Base-by-base conservation (phyloP, 2,329 filamentous ascomycete species). In the Neophaeococcomyces mojaviensis region DNA sequence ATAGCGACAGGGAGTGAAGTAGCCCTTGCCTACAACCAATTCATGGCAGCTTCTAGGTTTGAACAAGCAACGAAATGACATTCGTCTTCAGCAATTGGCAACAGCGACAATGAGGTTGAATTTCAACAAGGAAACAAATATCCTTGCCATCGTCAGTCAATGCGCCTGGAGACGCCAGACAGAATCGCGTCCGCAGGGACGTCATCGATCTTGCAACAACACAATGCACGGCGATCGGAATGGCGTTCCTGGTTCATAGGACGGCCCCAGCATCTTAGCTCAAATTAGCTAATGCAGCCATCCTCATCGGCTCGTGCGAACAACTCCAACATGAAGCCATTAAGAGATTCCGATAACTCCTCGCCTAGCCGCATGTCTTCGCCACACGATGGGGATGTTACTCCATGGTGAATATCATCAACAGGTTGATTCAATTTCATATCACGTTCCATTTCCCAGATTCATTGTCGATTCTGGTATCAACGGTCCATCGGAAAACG, bases 351-450 rank as follows among this genome's bases (percentile, higher is more conserved):
- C 37, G 31, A 32, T 10, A 3, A 30, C 24, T 42, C 26, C 39
- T 42, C 39, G n/a, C 33, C 15, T 18, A 16, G 9, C 40, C 40
- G 40, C 40, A 30, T 30, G 20, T 37, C 33, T 18, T 44, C 36
- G 24, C 41, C 32, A 16, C 12, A 44, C 26, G 41, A 33, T 24
- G 18, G 22, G 15, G 30, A 30, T 37, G 32, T 3, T 37, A 36
- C 20, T 36, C 22, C 12, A 15, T 32, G 35, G 41, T 22, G 32
- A 31, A 44, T 15, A 16, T 24, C 22, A 13, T 22, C 18, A 37
- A 44, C 31, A 16, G 16, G 15, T 22, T 28, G 19, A 3, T 24
- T n/a, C 15, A 3, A 22, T 15, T 13, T 13, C 19, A 13, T 15
- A 4, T 39, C 24, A 12, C 3, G 8, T 39, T 18, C n/a, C 12